Evolutionary conservation across 2,329 filamentous ascomycete genomes (phyloP).

Genomic region (Trichoderma lentiforme): DNA sequence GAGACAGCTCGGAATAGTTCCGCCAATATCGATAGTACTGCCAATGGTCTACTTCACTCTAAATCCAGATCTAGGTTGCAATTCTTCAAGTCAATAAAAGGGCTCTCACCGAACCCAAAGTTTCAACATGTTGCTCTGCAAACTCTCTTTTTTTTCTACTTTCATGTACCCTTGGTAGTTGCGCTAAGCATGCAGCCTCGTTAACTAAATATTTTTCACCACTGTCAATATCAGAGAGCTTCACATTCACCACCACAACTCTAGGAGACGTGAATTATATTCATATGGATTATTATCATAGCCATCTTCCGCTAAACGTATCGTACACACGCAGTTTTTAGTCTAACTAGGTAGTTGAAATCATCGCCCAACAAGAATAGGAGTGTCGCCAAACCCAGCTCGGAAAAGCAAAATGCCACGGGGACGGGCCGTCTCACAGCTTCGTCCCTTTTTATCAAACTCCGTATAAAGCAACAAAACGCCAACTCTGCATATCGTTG

Average conservation of each 20-base stretch:
- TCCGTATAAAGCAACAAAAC: constrained; percentile 15
- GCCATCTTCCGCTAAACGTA: constrained; percentile 25
- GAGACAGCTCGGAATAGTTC: neutral
- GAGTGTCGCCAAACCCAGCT: constrained; percentile 11
- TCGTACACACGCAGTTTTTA: constrained; percentile 18
- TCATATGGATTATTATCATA: neutral
- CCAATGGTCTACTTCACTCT: neutral
- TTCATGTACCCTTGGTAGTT: neutral
- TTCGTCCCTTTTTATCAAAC: constrained; percentile 7
- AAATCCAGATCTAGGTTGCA: neutral
- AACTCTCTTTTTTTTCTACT: neutral
- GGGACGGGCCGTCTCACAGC: neutral
- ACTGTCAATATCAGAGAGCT: neutral
- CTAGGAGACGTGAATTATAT: neutral
- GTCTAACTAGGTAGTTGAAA: neutral
- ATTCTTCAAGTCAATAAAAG: neutral
- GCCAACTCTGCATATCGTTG: neutral
- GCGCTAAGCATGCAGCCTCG: constrained; percentile 25
- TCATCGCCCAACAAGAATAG: constrained; percentile 3
- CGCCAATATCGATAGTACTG: neutral
- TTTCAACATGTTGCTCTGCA: neutral
- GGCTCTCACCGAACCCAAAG: neutral
- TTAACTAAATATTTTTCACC: constrained; percentile 29
- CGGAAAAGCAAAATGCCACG: neutral
- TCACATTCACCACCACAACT: neutral